phyloP scores from a whole-genome alignment of 1,284 basidiomycete genomes.

The Boletus smithii region DNA sequence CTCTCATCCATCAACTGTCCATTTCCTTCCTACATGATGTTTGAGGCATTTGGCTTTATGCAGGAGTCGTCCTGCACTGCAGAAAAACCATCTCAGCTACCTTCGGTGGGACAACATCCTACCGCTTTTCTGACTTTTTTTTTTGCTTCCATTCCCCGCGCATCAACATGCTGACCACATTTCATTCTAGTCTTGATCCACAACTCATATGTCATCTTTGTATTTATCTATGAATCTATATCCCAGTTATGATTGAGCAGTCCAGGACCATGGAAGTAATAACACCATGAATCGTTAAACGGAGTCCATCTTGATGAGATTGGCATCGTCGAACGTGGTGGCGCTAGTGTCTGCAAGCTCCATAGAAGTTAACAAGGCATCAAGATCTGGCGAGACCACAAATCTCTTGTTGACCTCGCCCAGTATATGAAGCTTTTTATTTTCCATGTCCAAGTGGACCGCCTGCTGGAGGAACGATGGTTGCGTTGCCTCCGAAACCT shows the following conservation, averaged over 20 bases:
- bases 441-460: constrained; percentile 64
- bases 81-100: constrained; percentile 63
- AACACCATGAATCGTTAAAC: constrained; percentile 2
- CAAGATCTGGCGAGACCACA: constrained; percentile 82
- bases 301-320: constrained; percentile 57
- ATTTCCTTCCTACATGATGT: constrained; percentile 53
- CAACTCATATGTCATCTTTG: background rate
- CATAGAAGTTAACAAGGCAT: constrained; percentile 71
- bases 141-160: too few species aligned
- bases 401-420: constrained; percentile 88
- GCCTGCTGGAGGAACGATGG: constrained; percentile 90
- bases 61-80: constrained; percentile 53
- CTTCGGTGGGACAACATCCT: constrained; percentile 45
- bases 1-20: too few species aligned
- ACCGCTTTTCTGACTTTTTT: constrained; percentile 45
- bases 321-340: constrained; percentile 43
- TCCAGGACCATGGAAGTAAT: too few species aligned
- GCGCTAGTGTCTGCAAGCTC: constrained; percentile 46
- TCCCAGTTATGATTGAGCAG: too few species aligned
- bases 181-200: constrained; percentile 2
- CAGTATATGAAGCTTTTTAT: constrained; percentile 65
- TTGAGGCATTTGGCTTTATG: constrained; percentile 93
- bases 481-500: constrained; percentile 84
- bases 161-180: constrained; percentile 10
- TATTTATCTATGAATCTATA: background rate